Percentiles rank a stretch among this genome's conserved stretches.
Conservation (phyloP, 1,284 basidiomycete genomes). For the Ganoderma lucidum region DNA sequence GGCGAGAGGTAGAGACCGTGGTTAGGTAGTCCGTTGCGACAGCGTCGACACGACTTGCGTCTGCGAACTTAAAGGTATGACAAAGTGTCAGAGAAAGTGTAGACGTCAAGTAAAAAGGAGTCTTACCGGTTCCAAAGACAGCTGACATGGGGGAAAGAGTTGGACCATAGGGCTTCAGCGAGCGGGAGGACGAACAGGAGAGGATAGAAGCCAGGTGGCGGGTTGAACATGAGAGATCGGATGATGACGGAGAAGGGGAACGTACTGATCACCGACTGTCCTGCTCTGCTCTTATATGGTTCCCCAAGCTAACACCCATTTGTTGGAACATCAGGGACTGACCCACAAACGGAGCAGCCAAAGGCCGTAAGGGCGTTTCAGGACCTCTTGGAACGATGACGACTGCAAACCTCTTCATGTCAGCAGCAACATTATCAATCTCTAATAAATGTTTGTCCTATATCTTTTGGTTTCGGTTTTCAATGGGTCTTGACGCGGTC, state of each 20-base stretch:
- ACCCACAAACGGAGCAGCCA: background rate
- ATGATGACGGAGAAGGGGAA: background rate
- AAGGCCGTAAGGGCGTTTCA: background rate
- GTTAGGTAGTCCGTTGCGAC: background rate
- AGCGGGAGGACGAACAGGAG: background rate
- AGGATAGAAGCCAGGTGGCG: background rate
- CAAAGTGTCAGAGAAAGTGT: background rate
- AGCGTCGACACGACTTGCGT: background rate
- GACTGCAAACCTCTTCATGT: background rate
- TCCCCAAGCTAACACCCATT: background rate
- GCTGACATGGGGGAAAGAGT: background rate
- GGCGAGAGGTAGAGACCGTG: background rate
- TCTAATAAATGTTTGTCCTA: background rate
- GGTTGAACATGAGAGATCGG: background rate
- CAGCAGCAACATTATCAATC: background rate
- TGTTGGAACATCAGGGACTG: background rate
- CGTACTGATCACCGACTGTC: background rate
- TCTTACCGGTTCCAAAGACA: background rate
- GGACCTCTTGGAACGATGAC: background rate
- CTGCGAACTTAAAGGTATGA: background rate
- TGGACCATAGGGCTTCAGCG: conserved; percentile 4
- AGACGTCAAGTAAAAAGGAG: background rate
- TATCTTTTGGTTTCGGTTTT: background rate
- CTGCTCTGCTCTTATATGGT: background rate
- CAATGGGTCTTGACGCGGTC: background rate